Base-by-base conservation (phyloP, 176 grass and related monocot species). In the Dactylis glomerata region DNA sequence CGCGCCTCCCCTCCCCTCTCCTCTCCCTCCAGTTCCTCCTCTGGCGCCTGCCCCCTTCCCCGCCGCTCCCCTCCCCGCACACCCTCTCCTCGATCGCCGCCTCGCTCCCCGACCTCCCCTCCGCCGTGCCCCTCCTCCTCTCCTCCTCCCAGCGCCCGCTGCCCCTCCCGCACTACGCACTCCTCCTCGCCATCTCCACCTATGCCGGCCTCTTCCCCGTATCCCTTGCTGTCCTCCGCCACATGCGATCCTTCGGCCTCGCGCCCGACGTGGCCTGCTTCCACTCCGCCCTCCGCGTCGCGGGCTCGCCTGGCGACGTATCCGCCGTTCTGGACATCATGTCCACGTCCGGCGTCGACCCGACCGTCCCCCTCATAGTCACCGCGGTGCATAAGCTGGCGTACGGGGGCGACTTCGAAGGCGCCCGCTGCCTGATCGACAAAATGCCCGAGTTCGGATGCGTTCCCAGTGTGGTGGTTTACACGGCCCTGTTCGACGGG, bases 361-460 rank as follows among this genome's bases (percentile, higher is more conserved):
- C 89, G 9, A 91, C 90, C 31, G 49, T 89, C 16, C 85, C 83
- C 22, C 75, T 92, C 10, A 86, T 92, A 57, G 93, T 95, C 8
- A 78, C 78, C 23, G 83, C 79, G 27, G 91, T 95, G 74, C 93
- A 90, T 73, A 88, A 87, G 44, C 73, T 98, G 46, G 87, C 91
- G 1, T 47, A 46, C 23, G 41, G 61, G 26, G 89, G 93, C 20
- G 79, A 85, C 20, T 87, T 95, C 3, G 83, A 88, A 10, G 51
- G 51, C 3, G 93, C 96, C 44, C 87, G 85, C 51, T 77, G 40
- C 16, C 79, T 98, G 41, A 63, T 95, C 9, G 81, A 75, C 28
- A 90, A 87, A 84, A 95, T 98, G 93, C 78, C 57, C 32, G 51
- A 83, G 45, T 84, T 83, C 34, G 87, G 91, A 20, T 98, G 93